Percentiles rank a stretch among this genome's conserved stretches.
These are phyloP conservation scores for Porosira glacialis DNA, from an alignment of 352 stramenopile genomes.

Conservation along the genomic window DNA sequence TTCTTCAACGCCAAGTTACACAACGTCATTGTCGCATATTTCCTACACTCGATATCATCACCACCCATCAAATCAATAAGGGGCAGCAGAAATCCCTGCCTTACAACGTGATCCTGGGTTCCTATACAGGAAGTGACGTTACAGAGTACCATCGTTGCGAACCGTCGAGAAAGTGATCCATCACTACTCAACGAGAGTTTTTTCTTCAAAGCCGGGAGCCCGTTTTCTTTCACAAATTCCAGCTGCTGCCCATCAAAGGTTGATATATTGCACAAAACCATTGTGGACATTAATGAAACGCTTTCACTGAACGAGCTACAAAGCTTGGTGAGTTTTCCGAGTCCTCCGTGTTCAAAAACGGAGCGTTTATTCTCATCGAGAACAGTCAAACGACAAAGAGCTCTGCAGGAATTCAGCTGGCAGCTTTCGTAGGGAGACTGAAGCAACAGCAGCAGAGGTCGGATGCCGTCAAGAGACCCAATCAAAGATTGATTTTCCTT, in stretches of 20 bases:
- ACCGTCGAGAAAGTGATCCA: slow-evolving; percentile 35
- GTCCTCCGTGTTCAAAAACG: slow-evolving; percentile 25
- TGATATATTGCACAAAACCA: slow-evolving; percentile 93
- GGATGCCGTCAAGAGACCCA: slow-evolving; percentile 84
- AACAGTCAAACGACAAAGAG: slow-evolving; percentile 82
- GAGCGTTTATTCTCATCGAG: slow-evolving; percentile 46
- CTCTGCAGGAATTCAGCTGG: slow-evolving; percentile 83
- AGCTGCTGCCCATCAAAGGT: slow-evolving; percentile 87
- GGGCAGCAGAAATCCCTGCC: slow-evolving; percentile 77
- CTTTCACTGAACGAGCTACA: slow-evolving; percentile 30
- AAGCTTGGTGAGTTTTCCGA: slow-evolving; percentile 36
- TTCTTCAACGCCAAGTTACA: slow-evolving; percentile 89
- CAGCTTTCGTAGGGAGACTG: slow-evolving; percentile 52
- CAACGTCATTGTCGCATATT: slow-evolving; percentile 91
- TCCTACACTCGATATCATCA: slow-evolving; percentile 79
- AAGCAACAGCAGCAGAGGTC: slow-evolving; percentile 83
- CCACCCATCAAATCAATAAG: slow-evolving; percentile 85
- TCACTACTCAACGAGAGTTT: slow-evolving; percentile 27
- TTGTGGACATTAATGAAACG: slow-evolving; percentile 54
- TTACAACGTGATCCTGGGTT: slow-evolving; percentile 65
- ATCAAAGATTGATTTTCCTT: slow-evolving; percentile 87
- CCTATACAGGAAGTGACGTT: slow-evolving; percentile 46
- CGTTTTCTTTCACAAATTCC: slow-evolving; percentile 83
- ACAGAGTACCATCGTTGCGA: slow-evolving; percentile 55
- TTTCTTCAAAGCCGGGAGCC: slow-evolving; percentile 41